Evolutionary conservation across 1,139 yeast genomes (phyloP), one percentile per base, ranked within the genome.

Genomic region (Sugiyamaella paludigena): DNA sequence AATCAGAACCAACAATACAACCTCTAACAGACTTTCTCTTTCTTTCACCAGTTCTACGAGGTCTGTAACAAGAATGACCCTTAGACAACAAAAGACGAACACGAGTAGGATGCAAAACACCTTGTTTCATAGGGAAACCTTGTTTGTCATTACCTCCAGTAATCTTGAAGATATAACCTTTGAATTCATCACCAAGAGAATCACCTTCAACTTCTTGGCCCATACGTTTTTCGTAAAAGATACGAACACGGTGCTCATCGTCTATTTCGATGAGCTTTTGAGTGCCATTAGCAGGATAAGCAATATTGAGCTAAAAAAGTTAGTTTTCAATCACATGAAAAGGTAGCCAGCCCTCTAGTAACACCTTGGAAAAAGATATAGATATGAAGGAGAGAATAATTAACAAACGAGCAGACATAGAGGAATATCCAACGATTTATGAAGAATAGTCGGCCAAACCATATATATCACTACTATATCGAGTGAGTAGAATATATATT

Each of bases 71-170:
- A 71, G 97, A 87, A 83, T 81, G 87, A 71, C 95, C 96, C 79
- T 87, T 84, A 68, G 96, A 75, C 74, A 92, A 82, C 74, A 94
- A 83, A 71, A 92, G 84, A 77, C 87, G 89, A 70, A 94, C 98
- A 86, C 98, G 95, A 84, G 95, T 88, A 78, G 98, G 98, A 82
- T 88, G 95, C 84, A 92, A 81, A 64, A 92, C 98, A 84, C 97
- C 97, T 81, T 92, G 98, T 79, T 91, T 92, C 98, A 94, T 92
- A 80, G 98, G 98, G 96, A 92, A 94, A 82, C 98, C 98, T 83
- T 92, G 98, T 81, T 92, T 92, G 82, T 92, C 98, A 87, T 94
- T 94, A 85, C 98, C 98, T 74, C 98, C 98, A 68, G 98, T 80
- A 77, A 92, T 91, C 83, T 84, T 92, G 87, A 92, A 91, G 74